Evolutionary conservation across 352 stramenopile genomes (phyloP).

Genomic region (Phytophthora foliorum): DNA sequence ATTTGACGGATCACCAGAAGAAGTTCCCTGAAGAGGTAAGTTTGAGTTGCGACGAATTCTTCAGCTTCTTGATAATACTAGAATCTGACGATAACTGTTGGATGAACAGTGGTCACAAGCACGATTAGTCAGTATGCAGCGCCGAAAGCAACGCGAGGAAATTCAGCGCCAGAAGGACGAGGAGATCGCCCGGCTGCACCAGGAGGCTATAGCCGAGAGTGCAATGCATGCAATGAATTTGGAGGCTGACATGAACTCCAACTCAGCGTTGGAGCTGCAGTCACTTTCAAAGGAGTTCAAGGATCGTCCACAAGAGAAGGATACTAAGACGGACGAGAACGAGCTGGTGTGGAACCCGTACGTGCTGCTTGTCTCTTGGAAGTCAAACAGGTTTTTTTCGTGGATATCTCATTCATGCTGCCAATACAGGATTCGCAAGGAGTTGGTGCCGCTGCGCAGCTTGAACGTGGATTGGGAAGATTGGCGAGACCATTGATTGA

Average conservation of each 20-base stretch:
- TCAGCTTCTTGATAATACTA: background rate
- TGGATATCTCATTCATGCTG: constrained; percentile 2
- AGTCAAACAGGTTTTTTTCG: background rate
- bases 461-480: constrained; percentile 86
- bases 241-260: constrained; percentile 71
- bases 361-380: constrained; percentile 26
- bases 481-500: constrained; percentile 78
- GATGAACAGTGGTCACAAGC: constrained; percentile 66
- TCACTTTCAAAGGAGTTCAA: constrained; percentile 72
- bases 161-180: constrained; percentile 75
- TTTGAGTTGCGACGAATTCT: background rate
- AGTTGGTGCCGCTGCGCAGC: constrained; percentile 82
- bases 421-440: constrained; percentile 64
- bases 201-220: constrained; percentile 78
- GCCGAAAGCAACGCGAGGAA: constrained; percentile 66
- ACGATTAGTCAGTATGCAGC: constrained; percentile 57
- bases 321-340: constrained; percentile 69
- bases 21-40: constrained; percentile 78
- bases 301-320: constrained; percentile 58
- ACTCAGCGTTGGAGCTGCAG: constrained; percentile 56
- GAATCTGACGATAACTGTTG: background rate
- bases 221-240: constrained; percentile 76
- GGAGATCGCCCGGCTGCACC: constrained; percentile 73
- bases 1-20: constrained; percentile 74
- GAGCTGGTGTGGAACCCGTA: constrained; percentile 90